phyloP scores from a whole-genome alignment of 306 rosid species.

The Cucumis melo region DNA sequence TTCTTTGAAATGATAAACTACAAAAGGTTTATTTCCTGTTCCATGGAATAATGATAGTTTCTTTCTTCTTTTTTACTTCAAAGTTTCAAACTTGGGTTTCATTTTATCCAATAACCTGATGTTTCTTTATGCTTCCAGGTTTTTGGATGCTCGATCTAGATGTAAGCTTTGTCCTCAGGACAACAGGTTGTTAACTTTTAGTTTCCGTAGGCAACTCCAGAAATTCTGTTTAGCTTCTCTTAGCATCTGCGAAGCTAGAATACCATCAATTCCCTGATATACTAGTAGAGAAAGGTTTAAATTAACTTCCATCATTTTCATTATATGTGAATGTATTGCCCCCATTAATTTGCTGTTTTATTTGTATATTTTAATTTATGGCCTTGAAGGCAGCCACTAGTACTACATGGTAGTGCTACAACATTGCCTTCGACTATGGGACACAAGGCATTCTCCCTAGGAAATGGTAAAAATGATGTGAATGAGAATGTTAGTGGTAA shows the following conservation, averaged over 20 bases:
- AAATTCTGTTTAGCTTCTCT: background rate
- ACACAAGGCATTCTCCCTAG: background rate
- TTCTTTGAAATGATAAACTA: background rate
- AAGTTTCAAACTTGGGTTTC: background rate
- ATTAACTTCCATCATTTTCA: background rate
- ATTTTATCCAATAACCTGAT: background rate
- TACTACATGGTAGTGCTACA: background rate
- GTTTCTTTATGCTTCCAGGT: background rate
- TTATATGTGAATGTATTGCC: background rate
- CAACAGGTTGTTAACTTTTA: background rate
- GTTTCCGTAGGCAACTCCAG: background rate
- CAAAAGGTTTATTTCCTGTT: slow-evolving; percentile 8
- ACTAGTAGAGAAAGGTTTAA: background rate
- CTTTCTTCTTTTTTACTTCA: background rate
- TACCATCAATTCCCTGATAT: background rate
- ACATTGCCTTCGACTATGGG: background rate
- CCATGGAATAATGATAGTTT: background rate
- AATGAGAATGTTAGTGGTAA: background rate
- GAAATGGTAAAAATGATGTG: background rate
- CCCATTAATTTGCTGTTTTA: background rate
- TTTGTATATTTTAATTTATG: background rate
- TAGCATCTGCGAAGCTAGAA: background rate
- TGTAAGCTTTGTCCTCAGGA: background rate
- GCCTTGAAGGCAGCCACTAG: background rate
- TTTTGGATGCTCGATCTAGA: background rate